Percentiles rank a stretch among this genome's conserved stretches.
Conservation (phyloP, 2,329 filamentous ascomycete genomes). For the Lachnum nothofagi region DNA sequence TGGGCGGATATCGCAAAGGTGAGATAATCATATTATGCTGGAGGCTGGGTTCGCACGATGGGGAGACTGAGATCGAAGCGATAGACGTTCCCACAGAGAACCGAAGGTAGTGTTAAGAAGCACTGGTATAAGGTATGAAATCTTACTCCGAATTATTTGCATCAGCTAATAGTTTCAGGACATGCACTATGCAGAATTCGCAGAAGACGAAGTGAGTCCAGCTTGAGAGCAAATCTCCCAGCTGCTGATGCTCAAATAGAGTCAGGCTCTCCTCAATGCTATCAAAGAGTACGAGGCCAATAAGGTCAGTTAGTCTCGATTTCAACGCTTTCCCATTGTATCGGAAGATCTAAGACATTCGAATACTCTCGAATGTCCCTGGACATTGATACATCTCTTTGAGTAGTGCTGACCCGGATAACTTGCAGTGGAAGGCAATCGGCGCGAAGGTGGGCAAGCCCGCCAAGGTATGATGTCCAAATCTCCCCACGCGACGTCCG, state of each 20-base stretch:
- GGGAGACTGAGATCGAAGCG: slow-evolving; percentile 20
- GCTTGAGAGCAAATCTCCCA: slow-evolving; percentile 5
- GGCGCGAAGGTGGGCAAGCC: slow-evolving; percentile 96
- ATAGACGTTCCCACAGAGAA: slow-evolving; percentile 84
- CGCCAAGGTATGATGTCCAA: slow-evolving; percentile 63
- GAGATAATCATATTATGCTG: slow-evolving; percentile 22
- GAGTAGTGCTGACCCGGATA: too few relatives aligned
- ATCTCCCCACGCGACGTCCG: background rate
- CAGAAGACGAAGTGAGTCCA: slow-evolving; percentile 78
- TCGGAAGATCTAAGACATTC: too few relatives aligned
- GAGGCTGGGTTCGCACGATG: slow-evolving; percentile 13
- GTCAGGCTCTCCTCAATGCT: slow-evolving; percentile 69
- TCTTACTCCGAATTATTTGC: background rate
- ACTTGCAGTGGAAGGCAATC: slow-evolving; percentile 96
- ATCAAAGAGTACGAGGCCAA: slow-evolving; percentile 99
- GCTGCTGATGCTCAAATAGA: slow-evolving; percentile 31
- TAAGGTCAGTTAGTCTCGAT: too few relatives aligned
- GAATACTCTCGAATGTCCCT: too few relatives aligned
- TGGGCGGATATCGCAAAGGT: slow-evolving; percentile 99
- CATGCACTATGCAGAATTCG: slow-evolving; percentile 99
- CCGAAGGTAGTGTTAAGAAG: slow-evolving; percentile 97
- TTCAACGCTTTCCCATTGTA: too few relatives aligned
- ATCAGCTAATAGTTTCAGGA: slow-evolving; percentile 52
- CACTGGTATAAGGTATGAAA: slow-evolving; percentile 89
- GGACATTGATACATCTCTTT: too few relatives aligned